Evolutionary conservation across 2,329 filamentous ascomycete genomes (phyloP), one percentile per base, ranked within the genome.

Genomic region (Microthyrium microscopicum): DNA sequence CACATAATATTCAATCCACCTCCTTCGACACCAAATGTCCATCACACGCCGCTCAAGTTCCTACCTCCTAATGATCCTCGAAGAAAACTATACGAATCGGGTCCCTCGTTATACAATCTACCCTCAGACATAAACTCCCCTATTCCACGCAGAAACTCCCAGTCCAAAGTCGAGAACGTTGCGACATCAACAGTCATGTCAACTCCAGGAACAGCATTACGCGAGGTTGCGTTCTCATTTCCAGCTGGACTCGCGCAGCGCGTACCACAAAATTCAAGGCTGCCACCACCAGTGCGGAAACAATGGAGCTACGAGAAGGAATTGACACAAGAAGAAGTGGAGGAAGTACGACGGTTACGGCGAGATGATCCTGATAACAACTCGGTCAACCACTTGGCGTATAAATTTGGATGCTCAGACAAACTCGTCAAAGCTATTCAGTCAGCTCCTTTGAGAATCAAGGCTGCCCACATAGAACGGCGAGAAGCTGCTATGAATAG

Each of bases 1-100:
- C 63, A 68, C 45, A 71, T 74, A 47, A 62, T 77, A 48, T 71
- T 70, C 61, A 77, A 77, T 43, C 73, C 73, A 22, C 73, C 73
- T 1, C 70, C 71, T 5, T 68, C 69, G 19, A 64, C 68, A 5
- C 72, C 73, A 5, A 71, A 62, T 39, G 64, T 71, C 17, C 73
- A 71, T 46, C 68, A 74, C 47, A 78, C 73, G 2, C 73, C 73
- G 2, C 54, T 61, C 19, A 72, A 73, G 42, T 78, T 78, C 49
- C 60, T 78, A 5, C 73, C 73, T 4, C 48, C 58, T 34, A 56
- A 61, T 41, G 73, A 78, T 52, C 57, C 60, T 16, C 61, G 73
- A 36, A 55, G 61, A 40, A 45, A 50, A 26, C 49, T 71, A 20
- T 61, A 62, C 43, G 41, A 52, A n/a, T 37, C 50, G 13, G 39